phyloP scores from a whole-genome alignment of 192 early-diverging fungal genomes.

The Haplosporangium gracile region DNA sequence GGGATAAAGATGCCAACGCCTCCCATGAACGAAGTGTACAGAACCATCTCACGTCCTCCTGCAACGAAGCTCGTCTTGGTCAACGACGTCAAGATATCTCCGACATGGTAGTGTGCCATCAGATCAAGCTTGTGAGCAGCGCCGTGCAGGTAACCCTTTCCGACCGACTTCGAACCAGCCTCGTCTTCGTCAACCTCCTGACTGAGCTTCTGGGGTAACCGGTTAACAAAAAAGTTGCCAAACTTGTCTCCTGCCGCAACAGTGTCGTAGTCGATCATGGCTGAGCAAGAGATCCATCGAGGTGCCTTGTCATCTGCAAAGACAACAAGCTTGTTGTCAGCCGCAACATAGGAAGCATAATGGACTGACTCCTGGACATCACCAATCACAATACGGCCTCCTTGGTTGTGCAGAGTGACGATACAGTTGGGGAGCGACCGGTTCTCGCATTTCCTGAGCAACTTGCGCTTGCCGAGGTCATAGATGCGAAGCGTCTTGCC shows the following conservation, averaged over 20 bases:
- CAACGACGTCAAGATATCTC: conserved; percentile 89
- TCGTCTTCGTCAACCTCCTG: conserved; percentile 90
- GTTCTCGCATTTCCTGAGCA: conserved; percentile 92
- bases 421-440: conserved; percentile 82
- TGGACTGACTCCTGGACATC: conserved; percentile 93
- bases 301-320: conserved; percentile 95
- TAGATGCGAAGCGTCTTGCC: conserved; percentile 92
- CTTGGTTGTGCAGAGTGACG: conserved; percentile 80
- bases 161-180: conserved; percentile 85
- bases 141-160: conserved; percentile 86
- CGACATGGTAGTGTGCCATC: conserved; percentile 85
- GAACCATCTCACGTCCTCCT: conserved; percentile 87
- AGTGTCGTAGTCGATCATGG: conserved; percentile 94
- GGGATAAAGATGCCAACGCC: conserved; percentile 88
- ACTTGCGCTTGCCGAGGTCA: conserved; percentile 89
- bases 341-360: conserved; percentile 77
- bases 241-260: conserved; percentile 96
- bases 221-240: conserved; percentile 89
- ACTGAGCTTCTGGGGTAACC: conserved; percentile 74
- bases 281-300: conserved; percentile 84
- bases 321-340: conserved; percentile 87
- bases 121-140: conserved; percentile 87
- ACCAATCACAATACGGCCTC: conserved; percentile 84
- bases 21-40: conserved; percentile 92
- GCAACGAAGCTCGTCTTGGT: conserved; percentile 82